phyloP scores from a whole-genome alignment of 371 early-diverging fungal species.

The Circinella minor region DNA sequence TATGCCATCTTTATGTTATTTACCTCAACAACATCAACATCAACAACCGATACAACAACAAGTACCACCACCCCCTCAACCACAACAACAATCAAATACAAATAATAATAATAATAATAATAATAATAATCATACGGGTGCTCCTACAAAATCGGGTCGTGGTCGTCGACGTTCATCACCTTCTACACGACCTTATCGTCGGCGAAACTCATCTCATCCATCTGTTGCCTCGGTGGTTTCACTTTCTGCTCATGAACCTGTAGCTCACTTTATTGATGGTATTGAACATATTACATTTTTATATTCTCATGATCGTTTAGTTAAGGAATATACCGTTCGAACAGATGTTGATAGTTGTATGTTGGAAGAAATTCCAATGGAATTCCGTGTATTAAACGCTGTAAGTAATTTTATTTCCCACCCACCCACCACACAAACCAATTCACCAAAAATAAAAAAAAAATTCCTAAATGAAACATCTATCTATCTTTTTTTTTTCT shows the following conservation, averaged over 20 bases:
- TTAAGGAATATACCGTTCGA: slow-evolving; percentile 75
- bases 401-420: slow-evolving; percentile 38
- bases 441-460: neutral
- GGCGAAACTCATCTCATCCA: slow-evolving; percentile 44
- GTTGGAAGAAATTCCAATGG: slow-evolving; percentile 61
- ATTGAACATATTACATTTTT: slow-evolving; percentile 69
- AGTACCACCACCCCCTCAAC: neutral
- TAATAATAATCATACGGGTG: neutral
- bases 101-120: no score
- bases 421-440: neutral
- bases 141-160: slow-evolving; percentile 5
- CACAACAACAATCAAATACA: slow-evolving; percentile 5
- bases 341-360: slow-evolving; percentile 75
- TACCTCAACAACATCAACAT: slow-evolving; percentile 6
- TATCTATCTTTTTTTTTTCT: no score
- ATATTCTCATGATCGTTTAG: slow-evolving; percentile 68
- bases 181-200: slow-evolving; percentile 22
- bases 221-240: slow-evolving; percentile 56
- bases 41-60: slow-evolving; percentile 8
- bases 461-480: neutral
- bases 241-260: slow-evolving; percentile 57
- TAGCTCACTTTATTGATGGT: slow-evolving; percentile 48
- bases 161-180: slow-evolving; percentile 15
- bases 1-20: slow-evolving; percentile 10
- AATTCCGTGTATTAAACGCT: slow-evolving; percentile 77